phyloP scores from a whole-genome alignment of 306 rosid species.

The Cicer arietinum region DNA sequence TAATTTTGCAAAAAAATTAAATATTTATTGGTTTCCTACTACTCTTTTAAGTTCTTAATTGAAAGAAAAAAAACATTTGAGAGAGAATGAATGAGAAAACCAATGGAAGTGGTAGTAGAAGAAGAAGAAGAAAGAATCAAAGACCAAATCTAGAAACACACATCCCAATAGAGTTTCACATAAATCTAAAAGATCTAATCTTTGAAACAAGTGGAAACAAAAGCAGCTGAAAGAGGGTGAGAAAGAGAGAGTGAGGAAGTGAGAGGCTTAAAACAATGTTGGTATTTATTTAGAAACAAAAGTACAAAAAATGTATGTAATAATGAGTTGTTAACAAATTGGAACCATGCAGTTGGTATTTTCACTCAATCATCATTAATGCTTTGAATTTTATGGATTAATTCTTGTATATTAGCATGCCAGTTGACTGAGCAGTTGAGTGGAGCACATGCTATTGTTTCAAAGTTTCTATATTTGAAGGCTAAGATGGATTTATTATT shows the following conservation, averaged over 20 bases:
- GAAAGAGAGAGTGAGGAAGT: constrained; percentile 14
- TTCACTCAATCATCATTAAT: constrained; percentile 33
- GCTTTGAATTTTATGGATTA: constrained; percentile 36
- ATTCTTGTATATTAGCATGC: constrained; percentile 13
- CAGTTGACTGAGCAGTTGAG: constrained; percentile 44
- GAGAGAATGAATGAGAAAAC: constrained; percentile 28
- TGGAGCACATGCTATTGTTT: constrained; percentile 53
- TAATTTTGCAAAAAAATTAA: constrained; percentile 3
- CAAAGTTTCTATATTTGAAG: constrained; percentile 27
- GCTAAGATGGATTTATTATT: background rate
- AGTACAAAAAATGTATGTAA: constrained; percentile 49
- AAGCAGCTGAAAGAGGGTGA: constrained; percentile 1
- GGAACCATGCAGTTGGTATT: constrained; percentile 45
- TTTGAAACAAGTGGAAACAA: constrained; percentile 8
- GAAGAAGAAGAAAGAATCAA: background rate
- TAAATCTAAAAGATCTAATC: constrained; percentile 38
- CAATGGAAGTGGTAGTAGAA: background rate
- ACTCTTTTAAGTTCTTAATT: constrained; percentile 13
- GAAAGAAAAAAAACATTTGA: background rate
- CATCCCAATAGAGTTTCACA: constrained; percentile 40
- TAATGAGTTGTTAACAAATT: constrained; percentile 29
- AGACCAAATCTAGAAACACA: constrained; percentile 36
- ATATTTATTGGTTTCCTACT: constrained; percentile 33
- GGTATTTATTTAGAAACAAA: constrained; percentile 40
- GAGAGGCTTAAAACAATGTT: background rate